A percentile compares a stretch with the other conserved stretches of the same genome.
These are phyloP conservation scores for Rhodotorula kratochvilovae DNA, from an alignment of 768 basidiomycete genomes.

Conservation along the genomic window DNA sequence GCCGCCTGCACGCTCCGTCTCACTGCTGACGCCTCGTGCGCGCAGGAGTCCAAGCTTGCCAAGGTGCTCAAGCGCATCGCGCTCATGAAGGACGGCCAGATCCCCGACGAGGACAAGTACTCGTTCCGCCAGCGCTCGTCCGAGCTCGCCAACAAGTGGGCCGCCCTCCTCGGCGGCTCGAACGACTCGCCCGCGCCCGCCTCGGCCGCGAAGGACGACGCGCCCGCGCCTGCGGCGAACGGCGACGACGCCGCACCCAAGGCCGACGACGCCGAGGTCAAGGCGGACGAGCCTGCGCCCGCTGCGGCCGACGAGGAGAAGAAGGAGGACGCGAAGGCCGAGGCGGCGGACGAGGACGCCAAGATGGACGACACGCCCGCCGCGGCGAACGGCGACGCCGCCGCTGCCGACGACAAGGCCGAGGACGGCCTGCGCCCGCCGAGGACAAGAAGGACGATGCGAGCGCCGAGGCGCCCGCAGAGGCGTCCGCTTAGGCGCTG, in stretches of 20 bases:
- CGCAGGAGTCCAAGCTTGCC: constrained; percentile 72
- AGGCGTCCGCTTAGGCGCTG: neutral
- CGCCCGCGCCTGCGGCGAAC: constrained; percentile 3
- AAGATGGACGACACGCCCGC: constrained; percentile 1
- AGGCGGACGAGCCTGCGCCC: neutral
- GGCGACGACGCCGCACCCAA: constrained; percentile 27
- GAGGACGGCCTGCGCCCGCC: neutral
- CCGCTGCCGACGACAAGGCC: neutral
- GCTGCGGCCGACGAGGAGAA: constrained; percentile 25
- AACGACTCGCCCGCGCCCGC: constrained; percentile 20
- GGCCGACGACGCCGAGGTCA: constrained; percentile 20
- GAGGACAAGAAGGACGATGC: constrained; percentile 19
- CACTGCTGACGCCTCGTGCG: neutral
- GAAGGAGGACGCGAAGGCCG: constrained; percentile 10
- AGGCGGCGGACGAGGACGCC: neutral
- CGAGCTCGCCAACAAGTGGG: constrained; percentile 46
- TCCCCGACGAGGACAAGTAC: constrained; percentile 49
- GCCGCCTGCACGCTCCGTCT: neutral
- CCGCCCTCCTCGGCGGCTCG: neutral
- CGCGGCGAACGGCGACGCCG: constrained; percentile 11
- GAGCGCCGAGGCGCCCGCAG: neutral
- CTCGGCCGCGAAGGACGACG: constrained; percentile 16
- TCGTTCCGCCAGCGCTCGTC: constrained; percentile 48
- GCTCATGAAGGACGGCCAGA: constrained; percentile 43
- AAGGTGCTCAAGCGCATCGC: constrained; percentile 86